phyloP scores from a whole-genome alignment of 2,329 filamentous ascomycete genomes.

The Tetracladium maxilliforme region DNA sequence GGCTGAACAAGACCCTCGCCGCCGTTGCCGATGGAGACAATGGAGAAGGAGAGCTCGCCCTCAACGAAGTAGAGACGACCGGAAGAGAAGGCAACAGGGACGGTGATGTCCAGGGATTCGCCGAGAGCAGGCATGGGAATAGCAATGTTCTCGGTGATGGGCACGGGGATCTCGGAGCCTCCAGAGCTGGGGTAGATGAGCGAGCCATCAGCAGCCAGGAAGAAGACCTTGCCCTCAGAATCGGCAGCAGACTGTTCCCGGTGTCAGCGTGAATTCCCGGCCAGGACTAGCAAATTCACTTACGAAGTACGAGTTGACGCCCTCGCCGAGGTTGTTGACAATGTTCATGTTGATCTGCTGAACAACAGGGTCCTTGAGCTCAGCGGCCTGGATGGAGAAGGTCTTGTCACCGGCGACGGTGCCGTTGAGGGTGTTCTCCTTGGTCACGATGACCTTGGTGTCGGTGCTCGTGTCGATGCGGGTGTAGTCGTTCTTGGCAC shows the following conservation, averaged over 20 bases:
- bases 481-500: too few relatives aligned
- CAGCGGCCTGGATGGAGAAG: too few relatives aligned
- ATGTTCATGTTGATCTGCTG: too few relatives aligned
- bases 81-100: slow-evolving; percentile 52
- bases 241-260: too few relatives aligned
- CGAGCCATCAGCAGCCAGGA: slow-evolving; percentile 23
- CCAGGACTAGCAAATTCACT: too few relatives aligned
- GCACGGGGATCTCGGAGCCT: slow-evolving; percentile 17
- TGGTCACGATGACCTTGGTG: too few relatives aligned
- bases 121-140: slow-evolving; percentile 51
- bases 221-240: slow-evolving; percentile 21
- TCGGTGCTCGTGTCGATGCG: too few relatives aligned
- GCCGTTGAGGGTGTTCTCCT: too few relatives aligned
- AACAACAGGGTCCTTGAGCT: too few relatives aligned
- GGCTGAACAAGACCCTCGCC: slow-evolving; percentile 63
- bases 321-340: slow-evolving; percentile 25
- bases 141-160: slow-evolving; percentile 38
- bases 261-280: too few relatives aligned
- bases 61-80: slow-evolving; percentile 60
- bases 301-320: slow-evolving; percentile 28
- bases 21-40: slow-evolving; percentile 41
- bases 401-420: too few relatives aligned
- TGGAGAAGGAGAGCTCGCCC: slow-evolving; percentile 44
- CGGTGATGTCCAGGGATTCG: slow-evolving; percentile 39
- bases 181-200: slow-evolving; percentile 25